A percentile compares a stretch with the other conserved stretches of the same genome.
Conservation (phyloP, 2,329 filamentous ascomycete species). For the Fusarium cyanostomum region DNA sequence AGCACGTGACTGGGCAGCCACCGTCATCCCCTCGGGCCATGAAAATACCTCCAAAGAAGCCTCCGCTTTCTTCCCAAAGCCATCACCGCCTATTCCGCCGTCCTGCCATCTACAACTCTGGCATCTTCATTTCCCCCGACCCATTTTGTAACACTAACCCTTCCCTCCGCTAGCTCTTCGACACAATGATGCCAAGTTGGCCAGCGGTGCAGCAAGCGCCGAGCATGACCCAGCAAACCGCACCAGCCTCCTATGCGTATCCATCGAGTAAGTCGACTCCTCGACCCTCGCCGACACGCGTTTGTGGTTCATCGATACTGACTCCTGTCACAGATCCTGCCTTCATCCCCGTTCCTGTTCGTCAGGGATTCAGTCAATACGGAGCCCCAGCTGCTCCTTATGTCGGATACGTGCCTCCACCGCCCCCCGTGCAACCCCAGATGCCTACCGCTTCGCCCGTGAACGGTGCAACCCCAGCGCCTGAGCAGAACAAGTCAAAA, state of each 20-base stretch:
- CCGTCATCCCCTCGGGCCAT: slow-evolving; percentile 21
- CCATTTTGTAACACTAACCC: slow-evolving; percentile 40
- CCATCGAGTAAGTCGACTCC: slow-evolving; percentile 48
- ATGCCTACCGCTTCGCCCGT: slow-evolving; percentile 38
- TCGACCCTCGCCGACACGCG: not conserved
- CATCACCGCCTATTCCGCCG: slow-evolving; percentile 18
- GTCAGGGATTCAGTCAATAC: slow-evolving; percentile 65
- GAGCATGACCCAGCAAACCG: slow-evolving; percentile 52
- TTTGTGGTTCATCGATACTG: slow-evolving; percentile 26
- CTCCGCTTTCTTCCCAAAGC: slow-evolving; percentile 16
- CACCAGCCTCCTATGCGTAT: slow-evolving; percentile 51
- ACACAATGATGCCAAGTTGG: slow-evolving; percentile 52
- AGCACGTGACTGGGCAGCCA: slow-evolving; percentile 44
- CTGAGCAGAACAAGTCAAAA: slow-evolving; percentile 62
- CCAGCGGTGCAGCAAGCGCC: slow-evolving; percentile 51
- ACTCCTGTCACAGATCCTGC: slow-evolving; percentile 57
- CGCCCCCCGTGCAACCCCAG: slow-evolving; percentile 40
- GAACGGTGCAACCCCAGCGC: slow-evolving; percentile 43
- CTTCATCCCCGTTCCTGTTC: slow-evolving; percentile 69
- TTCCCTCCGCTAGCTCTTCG: slow-evolving; percentile 28
- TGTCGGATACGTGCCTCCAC: slow-evolving; percentile 45
- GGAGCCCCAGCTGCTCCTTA: slow-evolving; percentile 49
- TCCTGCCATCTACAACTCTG: slow-evolving; percentile 14
- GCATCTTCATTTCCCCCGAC: slow-evolving; percentile 26
- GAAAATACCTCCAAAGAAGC: slow-evolving; percentile 39